Evolutionary conservation across 1,284 basidiomycete species (phyloP).

Genomic region (Cronartium ribicola): DNA sequence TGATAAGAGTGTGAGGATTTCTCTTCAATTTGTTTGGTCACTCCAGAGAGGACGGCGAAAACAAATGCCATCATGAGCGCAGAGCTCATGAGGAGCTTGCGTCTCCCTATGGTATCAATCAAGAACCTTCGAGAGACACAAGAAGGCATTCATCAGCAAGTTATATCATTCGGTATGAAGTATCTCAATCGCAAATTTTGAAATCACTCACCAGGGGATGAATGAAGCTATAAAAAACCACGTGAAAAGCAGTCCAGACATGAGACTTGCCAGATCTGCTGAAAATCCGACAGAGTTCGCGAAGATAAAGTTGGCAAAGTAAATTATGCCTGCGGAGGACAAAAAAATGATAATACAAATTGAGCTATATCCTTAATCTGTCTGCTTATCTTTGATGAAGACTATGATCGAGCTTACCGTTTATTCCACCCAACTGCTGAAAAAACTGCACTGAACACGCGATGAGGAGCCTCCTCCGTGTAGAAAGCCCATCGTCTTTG

Average conservation of each 20-base stretch:
- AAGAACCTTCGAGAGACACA: conserved; percentile 46
- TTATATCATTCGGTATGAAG: too few species aligned
- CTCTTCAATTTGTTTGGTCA: conserved; percentile 47
- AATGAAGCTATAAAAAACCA: conserved; percentile 47
- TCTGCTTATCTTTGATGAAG: too few species aligned
- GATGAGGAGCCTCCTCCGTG: conserved; percentile 50
- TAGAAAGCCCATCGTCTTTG: conserved; percentile 47
- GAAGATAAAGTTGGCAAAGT: conserved; percentile 47
- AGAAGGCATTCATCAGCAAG: too few species aligned
- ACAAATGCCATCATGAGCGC: conserved; percentile 48
- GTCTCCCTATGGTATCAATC: conserved; percentile 50
- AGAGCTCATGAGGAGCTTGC: conserved; percentile 48
- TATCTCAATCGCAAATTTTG: background rate
- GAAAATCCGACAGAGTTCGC: conserved; percentile 40
- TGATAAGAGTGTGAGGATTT: conserved; percentile 45
- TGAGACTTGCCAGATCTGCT: conserved; percentile 44
- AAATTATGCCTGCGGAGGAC: conserved; percentile 44
- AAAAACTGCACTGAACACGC: conserved; percentile 51
- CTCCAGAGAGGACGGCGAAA: conserved; percentile 49
- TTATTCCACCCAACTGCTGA: conserved; percentile 52
- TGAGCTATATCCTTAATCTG: background rate
- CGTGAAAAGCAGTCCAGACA: conserved; percentile 50
- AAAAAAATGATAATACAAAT: background rate
- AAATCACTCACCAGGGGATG: conserved; percentile 33
- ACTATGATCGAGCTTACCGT: conserved; percentile 44